Percentiles rank a stretch among this genome's conserved stretches.
Conservation (phyloP, 163 green algal genomes). For the Coccomyxa subellipsoidea region DNA sequence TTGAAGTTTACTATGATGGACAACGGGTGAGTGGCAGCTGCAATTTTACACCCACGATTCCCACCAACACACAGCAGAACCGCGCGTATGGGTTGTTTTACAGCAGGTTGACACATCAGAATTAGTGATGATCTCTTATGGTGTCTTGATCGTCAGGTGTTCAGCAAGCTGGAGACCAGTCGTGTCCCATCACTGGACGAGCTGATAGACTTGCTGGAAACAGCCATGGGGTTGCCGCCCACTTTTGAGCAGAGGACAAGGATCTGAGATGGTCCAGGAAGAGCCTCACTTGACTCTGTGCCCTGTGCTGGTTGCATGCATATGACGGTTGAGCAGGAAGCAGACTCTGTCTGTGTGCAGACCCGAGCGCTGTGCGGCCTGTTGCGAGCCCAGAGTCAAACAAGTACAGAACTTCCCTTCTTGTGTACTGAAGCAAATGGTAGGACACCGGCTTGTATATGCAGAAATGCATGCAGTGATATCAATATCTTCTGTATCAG, state of each 20-base stretch:
- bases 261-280: neutral
- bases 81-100: neutral
- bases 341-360: neutral
- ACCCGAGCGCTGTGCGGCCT: neutral
- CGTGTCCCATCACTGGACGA: conserved; percentile 17
- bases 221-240: neutral
- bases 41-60: no score
- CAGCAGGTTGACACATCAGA: neutral
- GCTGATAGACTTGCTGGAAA: neutral
- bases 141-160: conserved; percentile 12
- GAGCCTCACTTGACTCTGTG: neutral
- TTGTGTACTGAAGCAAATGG: no score
- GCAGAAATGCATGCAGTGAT: no score
- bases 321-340: conserved; percentile 7
- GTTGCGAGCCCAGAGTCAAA: neutral
- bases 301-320: neutral
- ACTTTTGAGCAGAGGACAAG: neutral
- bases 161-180: conserved; percentile 27
- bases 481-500: no score
- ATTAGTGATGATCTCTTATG: neutral
- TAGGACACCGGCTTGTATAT: no score
- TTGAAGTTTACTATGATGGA: conserved; percentile 54
- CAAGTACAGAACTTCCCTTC: neutral
- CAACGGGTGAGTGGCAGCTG: conserved; percentile 40
- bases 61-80: no score